Conservation (phyloP, 2,329 filamentous ascomycete species). For the Tolypocladium nubicola region DNA sequence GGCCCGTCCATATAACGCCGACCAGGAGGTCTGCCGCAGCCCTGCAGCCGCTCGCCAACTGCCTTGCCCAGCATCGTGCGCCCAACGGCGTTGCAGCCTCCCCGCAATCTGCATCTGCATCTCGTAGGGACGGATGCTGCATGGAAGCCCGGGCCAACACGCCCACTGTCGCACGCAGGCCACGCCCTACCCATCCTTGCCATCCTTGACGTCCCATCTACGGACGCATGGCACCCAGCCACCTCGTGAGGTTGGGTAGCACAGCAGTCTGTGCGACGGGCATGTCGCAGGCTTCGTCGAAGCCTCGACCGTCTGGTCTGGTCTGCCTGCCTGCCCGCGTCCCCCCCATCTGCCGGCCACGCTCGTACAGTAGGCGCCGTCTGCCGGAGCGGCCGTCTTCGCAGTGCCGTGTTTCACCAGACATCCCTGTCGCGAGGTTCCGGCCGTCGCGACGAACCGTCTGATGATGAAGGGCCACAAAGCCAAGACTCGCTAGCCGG, state of each 20-base stretch:
- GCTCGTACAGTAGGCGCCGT: background rate
- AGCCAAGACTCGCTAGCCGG: background rate
- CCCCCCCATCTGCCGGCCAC: background rate
- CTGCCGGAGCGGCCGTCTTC: background rate
- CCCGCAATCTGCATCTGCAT: background rate
- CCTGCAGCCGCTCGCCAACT: background rate
- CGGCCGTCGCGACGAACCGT: background rate
- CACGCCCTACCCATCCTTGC: too few species aligned
- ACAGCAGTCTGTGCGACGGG: background rate
- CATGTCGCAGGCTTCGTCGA: background rate
- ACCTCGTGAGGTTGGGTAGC: background rate
- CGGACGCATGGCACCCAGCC: background rate
- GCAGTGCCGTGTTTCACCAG: background rate
- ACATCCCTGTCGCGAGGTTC: background rate
- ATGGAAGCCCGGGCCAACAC: too few species aligned
- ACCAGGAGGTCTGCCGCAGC: background rate
- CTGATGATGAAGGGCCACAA: background rate
- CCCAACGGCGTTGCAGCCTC: background rate
- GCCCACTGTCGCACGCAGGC: too few species aligned
- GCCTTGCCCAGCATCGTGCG: background rate
- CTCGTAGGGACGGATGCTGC: too few species aligned
- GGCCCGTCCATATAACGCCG: background rate
- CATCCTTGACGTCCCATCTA: too few species aligned
- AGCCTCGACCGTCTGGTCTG: background rate
- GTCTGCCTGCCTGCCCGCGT: too few species aligned